Evolutionary conservation across 2,329 filamentous ascomycete genomes (phyloP).

Genomic region (Penicillium sp.): DNA sequence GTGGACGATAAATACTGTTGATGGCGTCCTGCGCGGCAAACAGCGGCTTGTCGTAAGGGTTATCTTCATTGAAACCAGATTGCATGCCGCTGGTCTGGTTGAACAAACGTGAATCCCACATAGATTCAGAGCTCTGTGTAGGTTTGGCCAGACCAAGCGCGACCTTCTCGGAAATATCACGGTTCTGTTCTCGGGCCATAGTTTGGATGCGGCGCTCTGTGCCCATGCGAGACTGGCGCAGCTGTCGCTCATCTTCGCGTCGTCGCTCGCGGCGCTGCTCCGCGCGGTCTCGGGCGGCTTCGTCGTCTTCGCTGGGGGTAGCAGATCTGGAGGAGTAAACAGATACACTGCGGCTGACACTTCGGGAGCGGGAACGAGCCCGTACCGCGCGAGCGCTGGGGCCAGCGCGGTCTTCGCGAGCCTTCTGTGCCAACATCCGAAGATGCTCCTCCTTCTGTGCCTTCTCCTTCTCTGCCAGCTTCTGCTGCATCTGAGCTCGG

Average conservation of each 20-base stretch:
- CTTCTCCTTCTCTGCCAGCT: conserved; percentile 95
- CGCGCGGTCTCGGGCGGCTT: conserved; percentile 72
- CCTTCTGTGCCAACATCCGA: conserved; percentile 82
- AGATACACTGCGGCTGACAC: conserved; percentile 42
- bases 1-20: conserved; percentile 86
- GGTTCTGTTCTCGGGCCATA: conserved; percentile 91
- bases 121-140: conserved; percentile 83
- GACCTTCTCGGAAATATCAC: conserved; percentile 96
- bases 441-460: conserved; percentile 89
- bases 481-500: conserved; percentile 90
- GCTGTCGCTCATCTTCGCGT: conserved; percentile 80
- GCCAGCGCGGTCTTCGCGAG: conserved; percentile 72
- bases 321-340: conserved; percentile 46
- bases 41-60: conserved; percentile 93
- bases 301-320: conserved; percentile 60
- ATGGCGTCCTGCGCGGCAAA: conserved; percentile 96
- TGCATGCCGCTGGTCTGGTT: conserved; percentile 92
- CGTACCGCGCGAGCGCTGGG: conserved; percentile 49
- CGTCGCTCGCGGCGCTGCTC: conserved; percentile 72
- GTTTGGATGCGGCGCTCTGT: conserved; percentile 87
- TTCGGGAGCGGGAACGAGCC: conserved; percentile 49
- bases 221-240: conserved; percentile 93
- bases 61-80: conserved; percentile 93
- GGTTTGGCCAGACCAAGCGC: conserved; percentile 92
- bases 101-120: conserved; percentile 96